Evolutionary conservation across 164 flowering plant species (phyloP), one percentile per base, ranked within the genome.

Genomic region (Protea cynaroides): DNA sequence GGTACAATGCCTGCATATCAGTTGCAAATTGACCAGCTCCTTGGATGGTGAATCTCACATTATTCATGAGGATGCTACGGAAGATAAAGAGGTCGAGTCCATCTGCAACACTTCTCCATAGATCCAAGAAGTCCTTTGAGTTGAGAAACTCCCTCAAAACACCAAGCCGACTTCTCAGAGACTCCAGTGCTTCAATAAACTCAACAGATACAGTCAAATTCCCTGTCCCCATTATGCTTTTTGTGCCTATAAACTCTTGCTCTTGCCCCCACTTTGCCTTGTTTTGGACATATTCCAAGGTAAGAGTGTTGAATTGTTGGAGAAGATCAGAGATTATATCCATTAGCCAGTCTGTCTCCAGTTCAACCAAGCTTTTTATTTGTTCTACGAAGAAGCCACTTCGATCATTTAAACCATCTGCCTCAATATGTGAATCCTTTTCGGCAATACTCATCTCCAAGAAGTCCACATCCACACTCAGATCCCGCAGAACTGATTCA

Each of bases 71-170:
- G 56, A 75, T 72, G 61, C 80, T 74, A 61, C 75, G 17, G 37
- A 77, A 78, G 3, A 83, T 67, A 65, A 76, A 86, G 59, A 74
- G 84, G 74, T 88, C 90, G 2, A 88, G 80, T 59, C 89, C 94
- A n/a, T 52, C 71, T 4, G 89, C 89, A 21, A 81, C 66, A 56
- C 84, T 77, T 72, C 89, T 74, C 95, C 91, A 86, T 29, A 86
- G 54, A 60, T 82, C 87, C 66, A 76, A 60, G 62, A 88, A 88
- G 71, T 84, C 90, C 51, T 71, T 77, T 2, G 76, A 61, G 64
- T 88, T 84, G 47, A 84, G 80, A 60, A 25, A 47, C 58, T 0
- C 53, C 64, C 76, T 59, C 25, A 81, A 44, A 24, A 68, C 36
- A 22, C 24, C 49, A 38, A 86, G 78, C 59, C 70, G 69, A 37